These are phyloP conservation scores for Malus asiatica DNA, from an alignment of 306 rosid genomes.

Conservation along the genomic window DNA sequence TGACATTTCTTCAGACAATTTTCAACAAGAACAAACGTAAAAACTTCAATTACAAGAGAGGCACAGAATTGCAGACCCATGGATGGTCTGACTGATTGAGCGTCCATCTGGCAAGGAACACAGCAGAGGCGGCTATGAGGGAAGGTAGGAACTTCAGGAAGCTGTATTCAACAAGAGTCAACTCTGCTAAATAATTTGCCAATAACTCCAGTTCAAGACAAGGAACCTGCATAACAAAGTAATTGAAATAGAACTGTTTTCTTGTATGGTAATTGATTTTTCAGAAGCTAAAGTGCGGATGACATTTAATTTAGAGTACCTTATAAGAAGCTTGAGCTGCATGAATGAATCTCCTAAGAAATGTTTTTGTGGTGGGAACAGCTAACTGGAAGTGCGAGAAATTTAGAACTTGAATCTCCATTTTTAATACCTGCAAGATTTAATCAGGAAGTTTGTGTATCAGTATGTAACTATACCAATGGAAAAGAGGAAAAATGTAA, in stretches of 20 bases:
- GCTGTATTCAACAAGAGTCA: conserved; percentile 66
- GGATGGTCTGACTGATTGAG: conserved; percentile 63
- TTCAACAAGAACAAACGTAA: neutral
- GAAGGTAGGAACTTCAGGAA: conserved; percentile 78
- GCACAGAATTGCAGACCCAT: conserved; percentile 51
- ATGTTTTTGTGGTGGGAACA: conserved; percentile 77
- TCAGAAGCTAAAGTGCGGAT: neutral
- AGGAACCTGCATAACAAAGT: conserved; percentile 42
- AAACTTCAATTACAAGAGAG: neutral
- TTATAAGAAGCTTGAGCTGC: conserved; percentile 67
- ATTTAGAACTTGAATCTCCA: conserved; percentile 72
- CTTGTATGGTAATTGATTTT: neutral
- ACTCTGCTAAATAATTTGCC: conserved; percentile 80
- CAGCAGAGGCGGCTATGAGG: conserved; percentile 74
- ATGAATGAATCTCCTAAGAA: conserved; percentile 82
- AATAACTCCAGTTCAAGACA: conserved; percentile 54
- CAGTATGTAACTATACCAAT: neutral
- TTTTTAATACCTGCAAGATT: conserved; percentile 52
- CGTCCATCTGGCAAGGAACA: conserved; percentile 92
- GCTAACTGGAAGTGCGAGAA: conserved; percentile 62
- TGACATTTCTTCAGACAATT: conserved; percentile 7
- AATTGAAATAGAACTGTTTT: neutral
- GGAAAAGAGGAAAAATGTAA: neutral
- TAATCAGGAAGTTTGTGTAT: conserved; percentile 3
- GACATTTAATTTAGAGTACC: conserved; percentile 33